Conservation (phyloP, 2,329 filamentous ascomycete genomes). For the Ustulina deusta region DNA sequence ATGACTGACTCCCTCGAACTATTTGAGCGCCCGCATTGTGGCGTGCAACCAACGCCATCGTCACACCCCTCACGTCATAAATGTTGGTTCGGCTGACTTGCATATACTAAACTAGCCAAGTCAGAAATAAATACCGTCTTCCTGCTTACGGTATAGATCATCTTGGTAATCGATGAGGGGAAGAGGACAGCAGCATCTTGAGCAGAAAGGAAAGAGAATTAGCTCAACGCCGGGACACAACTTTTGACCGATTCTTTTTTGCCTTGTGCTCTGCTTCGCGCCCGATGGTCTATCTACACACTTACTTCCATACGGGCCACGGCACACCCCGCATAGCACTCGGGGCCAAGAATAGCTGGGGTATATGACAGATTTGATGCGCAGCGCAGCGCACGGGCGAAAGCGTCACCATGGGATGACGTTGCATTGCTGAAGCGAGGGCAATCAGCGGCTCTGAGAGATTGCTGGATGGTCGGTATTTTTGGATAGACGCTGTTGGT, state of each 20-base stretch:
- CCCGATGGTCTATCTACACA: background rate
- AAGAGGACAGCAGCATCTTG: background rate
- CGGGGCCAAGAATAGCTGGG: constrained; percentile 28
- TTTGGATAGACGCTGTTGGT: constrained; percentile 37
- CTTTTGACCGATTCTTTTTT: background rate
- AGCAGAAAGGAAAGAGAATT: background rate
- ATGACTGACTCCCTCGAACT: constrained; percentile 9
- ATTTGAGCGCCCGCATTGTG: constrained; percentile 30
- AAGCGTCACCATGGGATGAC: constrained; percentile 18
- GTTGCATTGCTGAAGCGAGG: constrained; percentile 42
- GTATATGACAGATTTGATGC: constrained; percentile 7
- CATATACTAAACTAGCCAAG: constrained; percentile 24
- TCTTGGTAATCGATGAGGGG: constrained; percentile 3
- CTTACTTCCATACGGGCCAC: background rate
- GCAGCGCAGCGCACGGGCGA: constrained; percentile 19
- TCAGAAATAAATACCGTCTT: constrained; percentile 22
- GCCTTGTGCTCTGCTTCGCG: constrained; percentile 6
- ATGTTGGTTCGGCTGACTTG: constrained; percentile 25
- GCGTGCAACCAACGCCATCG: constrained; percentile 17
- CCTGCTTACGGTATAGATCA: constrained; percentile 26
- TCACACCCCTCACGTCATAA: constrained; percentile 5
- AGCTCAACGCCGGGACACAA: background rate
- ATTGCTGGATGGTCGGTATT: constrained; percentile 39
- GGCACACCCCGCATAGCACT: constrained; percentile 30
- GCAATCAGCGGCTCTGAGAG: constrained; percentile 38